These are phyloP conservation scores for Cercospora beticola DNA, from an alignment of 2,329 filamentous ascomycete species.

Conservation along the genomic window DNA sequence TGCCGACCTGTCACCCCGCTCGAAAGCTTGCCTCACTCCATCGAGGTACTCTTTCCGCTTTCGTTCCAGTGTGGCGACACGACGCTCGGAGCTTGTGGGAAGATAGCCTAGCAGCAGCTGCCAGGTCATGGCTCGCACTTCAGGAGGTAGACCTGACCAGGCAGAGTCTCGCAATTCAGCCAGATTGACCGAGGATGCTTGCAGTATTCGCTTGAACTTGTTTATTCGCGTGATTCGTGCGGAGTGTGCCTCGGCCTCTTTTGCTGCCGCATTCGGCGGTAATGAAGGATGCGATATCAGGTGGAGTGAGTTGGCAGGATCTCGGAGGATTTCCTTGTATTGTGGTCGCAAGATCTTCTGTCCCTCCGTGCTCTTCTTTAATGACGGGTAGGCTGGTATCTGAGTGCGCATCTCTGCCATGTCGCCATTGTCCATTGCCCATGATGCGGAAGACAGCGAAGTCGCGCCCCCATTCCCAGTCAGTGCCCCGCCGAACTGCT, in stretches of 20 bases:
- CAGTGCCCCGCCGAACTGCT: conserved; percentile 20
- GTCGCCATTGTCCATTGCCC: conserved; percentile 80
- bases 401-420: conserved; percentile 83
- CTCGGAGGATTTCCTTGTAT: conserved; percentile 87
- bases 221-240: conserved; percentile 91
- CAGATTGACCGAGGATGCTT: conserved; percentile 84
- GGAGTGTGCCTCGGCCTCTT: conserved; percentile 82
- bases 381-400: conserved; percentile 76
- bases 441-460: conserved; percentile 35
- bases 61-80: conserved; percentile 83
- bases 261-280: conserved; percentile 70
- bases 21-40: conserved; percentile 71
- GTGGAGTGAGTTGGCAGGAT: conserved; percentile 90
- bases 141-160: conserved; percentile 92
- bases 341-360: conserved; percentile 89
- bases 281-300: conserved; percentile 84
- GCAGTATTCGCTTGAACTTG: conserved; percentile 95
- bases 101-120: conserved; percentile 92
- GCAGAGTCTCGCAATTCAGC: conserved; percentile 79
- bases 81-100: conserved; percentile 91
- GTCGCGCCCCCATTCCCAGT: conserved; percentile 9
- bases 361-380: conserved; percentile 78
- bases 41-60: conserved; percentile 97
- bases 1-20: conserved; percentile 46
- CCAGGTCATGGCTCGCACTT: conserved; percentile 99